Evolutionary conservation across 2,329 filamentous ascomycete species (phyloP).

Genomic region (Raffaelea deltoideospora): DNA sequence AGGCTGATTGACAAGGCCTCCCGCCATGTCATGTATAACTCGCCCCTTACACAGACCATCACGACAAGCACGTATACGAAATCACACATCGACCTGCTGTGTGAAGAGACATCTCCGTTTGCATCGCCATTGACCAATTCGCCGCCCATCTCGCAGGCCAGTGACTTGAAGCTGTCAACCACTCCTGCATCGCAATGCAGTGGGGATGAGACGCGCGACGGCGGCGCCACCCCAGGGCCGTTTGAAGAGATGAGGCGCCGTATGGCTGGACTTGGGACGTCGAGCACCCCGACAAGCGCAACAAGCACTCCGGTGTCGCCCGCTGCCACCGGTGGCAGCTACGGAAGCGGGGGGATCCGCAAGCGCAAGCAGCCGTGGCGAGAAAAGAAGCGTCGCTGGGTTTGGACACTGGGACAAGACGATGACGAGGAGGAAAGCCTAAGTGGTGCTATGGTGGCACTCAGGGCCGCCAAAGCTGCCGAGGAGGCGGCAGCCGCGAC

Average conservation of each 20-base stretch:
- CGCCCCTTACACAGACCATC: constrained; percentile 48
- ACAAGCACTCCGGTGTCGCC: constrained; percentile 17
- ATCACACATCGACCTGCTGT: constrained; percentile 48
- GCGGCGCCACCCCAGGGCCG: constrained; percentile 45
- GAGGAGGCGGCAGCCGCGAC: constrained; percentile 4
- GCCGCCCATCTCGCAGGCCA: neutral
- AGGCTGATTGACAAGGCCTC: constrained; percentile 38
- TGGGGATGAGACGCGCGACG: constrained; percentile 40
- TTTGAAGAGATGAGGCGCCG: constrained; percentile 48
- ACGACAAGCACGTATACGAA: constrained; percentile 45
- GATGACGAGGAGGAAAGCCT: constrained; percentile 27
- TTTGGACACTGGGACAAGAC: constrained; percentile 48
- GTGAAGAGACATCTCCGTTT: constrained; percentile 38
- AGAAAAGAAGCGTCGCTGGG: constrained; percentile 50
- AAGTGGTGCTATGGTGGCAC: constrained; percentile 13
- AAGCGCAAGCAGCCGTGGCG: constrained; percentile 37
- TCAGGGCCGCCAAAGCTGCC: constrained; percentile 10
- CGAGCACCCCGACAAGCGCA: constrained; percentile 18
- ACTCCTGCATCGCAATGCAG: constrained; percentile 27
- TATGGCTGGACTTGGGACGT: constrained; percentile 33
- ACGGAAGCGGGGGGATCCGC: constrained; percentile 24
- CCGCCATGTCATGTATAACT: constrained; percentile 45
- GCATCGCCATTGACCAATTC: constrained; percentile 16
- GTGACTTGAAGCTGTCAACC: constrained; percentile 26
- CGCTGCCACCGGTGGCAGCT: constrained; percentile 36